Base-by-base conservation (phyloP, 2,329 filamentous ascomycete genomes). In the Coniochaeta sp. region DNA sequence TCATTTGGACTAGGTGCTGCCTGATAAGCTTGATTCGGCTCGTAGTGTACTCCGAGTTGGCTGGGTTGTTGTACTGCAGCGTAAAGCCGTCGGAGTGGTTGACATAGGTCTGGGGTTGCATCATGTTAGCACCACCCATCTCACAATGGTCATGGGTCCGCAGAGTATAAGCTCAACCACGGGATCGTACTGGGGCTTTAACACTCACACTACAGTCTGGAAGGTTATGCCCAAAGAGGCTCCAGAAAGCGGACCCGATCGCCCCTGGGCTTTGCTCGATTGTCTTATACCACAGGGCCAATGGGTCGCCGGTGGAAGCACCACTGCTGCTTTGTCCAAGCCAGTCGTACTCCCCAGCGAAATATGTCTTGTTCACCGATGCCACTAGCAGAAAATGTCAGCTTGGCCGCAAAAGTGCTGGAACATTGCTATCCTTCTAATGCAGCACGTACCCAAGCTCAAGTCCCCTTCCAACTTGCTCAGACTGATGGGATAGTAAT, bases 311-410 rank as follows among this genome's bases (percentile, higher is more conserved):
- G 17, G 65, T 64, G 43, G 65, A 59, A 36, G 64, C 63, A 31
- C 44, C 40, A 14, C 54, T 5, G 58, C 63, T 65, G 31, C 11
- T 57, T 17, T 38, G 54, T 50, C 73, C 74, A 2, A 73, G 71
- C 78, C 79, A 81, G 62, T 73, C 76, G 61, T 79, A 80, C 63
- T 80, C 78, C 14, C 77, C 79, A 1, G 73, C 76, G 40, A 78
- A 73, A 63, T 79, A 80, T 16, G 75, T 72, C 61, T 74, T 74
- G 58, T 72, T 72, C 16, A 76, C 76, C 6, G 67, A 64, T 6
- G 65, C 68, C 43, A 79, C 74, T 68, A 57, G 31, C 12, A 28
- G 8, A 26, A 17, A 3, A 16, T 9, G 43, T 9, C 47, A 61
- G 24, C 17, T 22, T 17, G 9, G 19, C 11, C 3, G 19, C 33